phyloP scores from a whole-genome alignment of 169 alveolate genomes.

The Eimeria acervulina region DNA sequence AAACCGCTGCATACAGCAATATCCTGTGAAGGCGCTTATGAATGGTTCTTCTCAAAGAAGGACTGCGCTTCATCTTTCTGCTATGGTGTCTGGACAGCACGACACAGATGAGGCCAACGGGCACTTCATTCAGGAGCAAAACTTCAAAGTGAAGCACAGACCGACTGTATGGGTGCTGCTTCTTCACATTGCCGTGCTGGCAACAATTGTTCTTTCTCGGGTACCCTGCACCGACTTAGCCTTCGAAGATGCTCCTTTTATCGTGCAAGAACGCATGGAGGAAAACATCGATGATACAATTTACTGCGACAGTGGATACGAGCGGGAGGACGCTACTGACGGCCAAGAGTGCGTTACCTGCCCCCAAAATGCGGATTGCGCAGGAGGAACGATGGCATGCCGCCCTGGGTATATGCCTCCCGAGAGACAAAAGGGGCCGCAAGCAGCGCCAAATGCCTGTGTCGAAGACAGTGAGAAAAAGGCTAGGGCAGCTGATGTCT shows the following conservation, averaged over 20 bases:
- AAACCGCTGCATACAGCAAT: background rate
- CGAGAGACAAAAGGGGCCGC: background rate
- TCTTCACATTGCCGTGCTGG: background rate
- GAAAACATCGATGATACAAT: background rate
- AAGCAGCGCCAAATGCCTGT: background rate
- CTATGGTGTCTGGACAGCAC: background rate
- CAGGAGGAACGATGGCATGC: slow-evolving; percentile 12
- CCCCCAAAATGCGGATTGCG: slow-evolving; percentile 51
- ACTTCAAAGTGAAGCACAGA: background rate
- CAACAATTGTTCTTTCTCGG: background rate
- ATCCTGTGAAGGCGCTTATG: background rate
- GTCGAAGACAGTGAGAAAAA: slow-evolving; percentile 3
- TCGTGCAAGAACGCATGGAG: background rate
- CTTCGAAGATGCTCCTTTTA: too few relatives aligned
- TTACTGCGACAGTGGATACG: background rate
- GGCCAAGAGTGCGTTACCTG: slow-evolving; percentile 12
- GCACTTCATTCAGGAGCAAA: background rate
- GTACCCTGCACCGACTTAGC: background rate
- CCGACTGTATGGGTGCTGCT: background rate
- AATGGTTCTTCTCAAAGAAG: background rate
- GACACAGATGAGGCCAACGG: background rate
- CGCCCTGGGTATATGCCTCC: slow-evolving; percentile 12
- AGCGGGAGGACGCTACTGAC: background rate
- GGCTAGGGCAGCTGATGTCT: slow-evolving; percentile 35
- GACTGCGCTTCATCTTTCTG: background rate